Percentiles rank a stretch among this genome's conserved stretches.
Evolutionary conservation across 805 yeast species (phyloP).

Genomic region (Candida odintsovae): DNA sequence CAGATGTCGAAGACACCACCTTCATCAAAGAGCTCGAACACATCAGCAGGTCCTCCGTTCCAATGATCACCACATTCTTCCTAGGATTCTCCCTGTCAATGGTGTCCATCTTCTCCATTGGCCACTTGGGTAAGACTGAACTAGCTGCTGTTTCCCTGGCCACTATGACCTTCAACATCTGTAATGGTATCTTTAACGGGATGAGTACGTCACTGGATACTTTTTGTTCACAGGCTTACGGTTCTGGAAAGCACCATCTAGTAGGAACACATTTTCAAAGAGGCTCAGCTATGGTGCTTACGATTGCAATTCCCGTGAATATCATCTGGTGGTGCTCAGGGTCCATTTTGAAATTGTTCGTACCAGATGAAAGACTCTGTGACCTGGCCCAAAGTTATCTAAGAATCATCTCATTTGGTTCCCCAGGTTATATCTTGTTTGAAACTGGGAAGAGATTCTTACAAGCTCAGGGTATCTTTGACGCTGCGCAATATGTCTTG

Average conservation of each 20-base stretch:
- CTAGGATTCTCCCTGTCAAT: conserved; percentile 69
- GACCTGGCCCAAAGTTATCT: conserved; percentile 51
- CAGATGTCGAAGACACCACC: neutral
- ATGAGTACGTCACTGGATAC: conserved; percentile 72
- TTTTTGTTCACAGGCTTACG: conserved; percentile 70
- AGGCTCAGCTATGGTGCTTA: conserved; percentile 53
- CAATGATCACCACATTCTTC: conserved; percentile 64
- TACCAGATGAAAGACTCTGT: conserved; percentile 49
- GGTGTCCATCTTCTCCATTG: conserved; percentile 72
- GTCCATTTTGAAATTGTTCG: conserved; percentile 34
- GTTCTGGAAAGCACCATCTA: conserved; percentile 53
- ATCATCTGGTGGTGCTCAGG: conserved; percentile 60
- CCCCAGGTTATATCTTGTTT: conserved; percentile 66
- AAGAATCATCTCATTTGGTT: conserved; percentile 48
- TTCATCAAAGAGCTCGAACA: conserved; percentile 24
- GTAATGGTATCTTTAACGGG: conserved; percentile 63
- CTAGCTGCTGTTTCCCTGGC: conserved; percentile 72
- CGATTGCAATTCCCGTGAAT: conserved; percentile 41
- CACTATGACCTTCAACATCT: conserved; percentile 67
- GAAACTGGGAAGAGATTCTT: conserved; percentile 72
- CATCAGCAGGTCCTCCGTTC: conserved; percentile 39
- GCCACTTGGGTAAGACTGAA: conserved; percentile 64
- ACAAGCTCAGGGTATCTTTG: conserved; percentile 73
- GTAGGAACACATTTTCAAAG: conserved; percentile 66
- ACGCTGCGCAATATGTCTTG: conserved; percentile 63